Evolutionary conservation across 2,329 filamentous ascomycete genomes (phyloP), one percentile per base, ranked within the genome.

Genomic region (Penicillium sp.): DNA sequence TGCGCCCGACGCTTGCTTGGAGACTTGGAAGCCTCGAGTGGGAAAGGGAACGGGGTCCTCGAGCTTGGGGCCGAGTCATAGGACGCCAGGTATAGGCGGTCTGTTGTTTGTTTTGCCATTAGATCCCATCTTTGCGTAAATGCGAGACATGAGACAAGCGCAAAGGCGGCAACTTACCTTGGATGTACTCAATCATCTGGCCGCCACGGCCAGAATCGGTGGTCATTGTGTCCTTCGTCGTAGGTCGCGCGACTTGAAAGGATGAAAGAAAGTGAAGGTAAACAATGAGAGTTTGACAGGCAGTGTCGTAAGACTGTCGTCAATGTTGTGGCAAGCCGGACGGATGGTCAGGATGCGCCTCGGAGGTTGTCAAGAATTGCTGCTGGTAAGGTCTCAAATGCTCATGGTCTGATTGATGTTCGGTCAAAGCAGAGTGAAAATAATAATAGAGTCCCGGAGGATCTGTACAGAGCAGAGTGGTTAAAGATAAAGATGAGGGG

Each of bases 151-250:
- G 39, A 41, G 24, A 46, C 48, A 60, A 50, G 58, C 63, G 54
- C 55, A 60, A 46, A 22, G 31, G 44, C 25, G 48, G 46, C 54
- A 35, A 77, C 83, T 66, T 80, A 95, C 91, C 89, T 79, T 91
- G 89, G 66, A 96, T 95, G 74, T 96, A 96, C 79, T 96, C 92
- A 69, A 96, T 92, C 64, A 96, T 85, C 77, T 95, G 90, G 57
- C 90, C 91, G 76, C 89, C 83, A 74, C 85, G 88, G 70, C 81
- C 76, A 44, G 77, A 76, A 64, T 76, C 74, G 63, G 69, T 73
- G 64, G 72, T 74, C 70, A 74, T 75, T 62, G 73, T 83, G 68
- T 62, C 52, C 48, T 41, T 40, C 36, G 41, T 30, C 43, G 36
- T 41, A 39, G 40, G 44, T 25, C 31, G 39, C 25, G 28, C 38